A percentile compares a stretch with the other conserved stretches of the same genome.
phyloP scores from a whole-genome alignment of 495 filamentous ascomycete genomes.

The Penicillium paxilli region DNA sequence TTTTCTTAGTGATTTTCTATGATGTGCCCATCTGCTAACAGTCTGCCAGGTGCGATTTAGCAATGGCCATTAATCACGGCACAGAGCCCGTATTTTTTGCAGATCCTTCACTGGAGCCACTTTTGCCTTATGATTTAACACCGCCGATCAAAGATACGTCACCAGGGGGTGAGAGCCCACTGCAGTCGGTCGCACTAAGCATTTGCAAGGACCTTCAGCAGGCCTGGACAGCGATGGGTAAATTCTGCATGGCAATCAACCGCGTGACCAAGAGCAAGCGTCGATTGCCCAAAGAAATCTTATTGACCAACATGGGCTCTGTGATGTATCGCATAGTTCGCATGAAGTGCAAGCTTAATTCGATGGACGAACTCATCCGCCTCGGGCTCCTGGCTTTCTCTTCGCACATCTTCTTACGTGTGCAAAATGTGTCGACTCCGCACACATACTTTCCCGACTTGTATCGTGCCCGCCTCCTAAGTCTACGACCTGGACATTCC shows the following conservation, averaged over 20 bases:
- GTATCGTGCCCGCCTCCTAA: conserved; percentile 12
- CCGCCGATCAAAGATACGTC: neutral
- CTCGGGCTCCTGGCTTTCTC: conserved; percentile 40
- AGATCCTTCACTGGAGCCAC: conserved; percentile 21
- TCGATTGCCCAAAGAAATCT: conserved; percentile 24
- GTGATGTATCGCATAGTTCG: conserved; percentile 44
- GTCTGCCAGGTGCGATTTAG: conserved; percentile 26
- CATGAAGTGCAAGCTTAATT: conserved; percentile 23
- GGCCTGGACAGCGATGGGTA: conserved; percentile 31
- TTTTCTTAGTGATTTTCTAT: neutral
- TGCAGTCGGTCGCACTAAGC: conserved; percentile 1
- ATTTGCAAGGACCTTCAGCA: conserved; percentile 19
- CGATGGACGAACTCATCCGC: conserved; percentile 35
- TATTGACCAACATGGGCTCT: conserved; percentile 38
- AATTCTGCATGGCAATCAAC: conserved; percentile 40
- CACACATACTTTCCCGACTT: conserved; percentile 24
- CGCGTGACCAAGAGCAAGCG: conserved; percentile 17
- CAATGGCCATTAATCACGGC: conserved; percentile 28
- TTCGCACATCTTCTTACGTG: conserved; percentile 40
- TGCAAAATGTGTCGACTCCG: conserved; percentile 23
- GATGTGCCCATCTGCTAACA: neutral
- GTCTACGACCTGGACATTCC: neutral
- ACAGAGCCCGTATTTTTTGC: conserved; percentile 31
- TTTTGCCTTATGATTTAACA: conserved; percentile 9
- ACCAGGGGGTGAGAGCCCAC: neutral